phyloP scores from a whole-genome alignment of 208 protist genomes.

The Leishmania aethiopica region DNA sequence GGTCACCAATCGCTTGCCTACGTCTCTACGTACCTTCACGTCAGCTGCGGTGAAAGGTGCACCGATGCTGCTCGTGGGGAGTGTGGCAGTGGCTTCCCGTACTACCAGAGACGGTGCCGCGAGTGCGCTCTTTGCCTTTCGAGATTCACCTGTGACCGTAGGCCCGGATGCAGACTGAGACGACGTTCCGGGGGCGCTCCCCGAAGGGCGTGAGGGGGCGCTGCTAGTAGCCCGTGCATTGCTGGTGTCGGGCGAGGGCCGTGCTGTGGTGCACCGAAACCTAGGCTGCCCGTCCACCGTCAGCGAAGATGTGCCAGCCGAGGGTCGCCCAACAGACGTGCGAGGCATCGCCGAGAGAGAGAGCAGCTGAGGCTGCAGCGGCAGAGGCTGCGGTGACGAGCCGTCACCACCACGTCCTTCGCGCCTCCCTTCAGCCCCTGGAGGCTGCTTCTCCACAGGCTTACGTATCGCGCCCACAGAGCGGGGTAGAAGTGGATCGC shows the following conservation, averaged over 20 bases:
- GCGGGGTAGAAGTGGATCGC: not conserved
- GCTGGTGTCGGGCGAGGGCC: not conserved
- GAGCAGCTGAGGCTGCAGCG: not conserved
- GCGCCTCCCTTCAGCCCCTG: not conserved
- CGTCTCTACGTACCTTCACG: not conserved
- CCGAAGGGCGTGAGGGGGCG: not conserved
- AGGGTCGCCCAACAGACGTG: not conserved
- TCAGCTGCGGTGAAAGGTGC: not conserved
- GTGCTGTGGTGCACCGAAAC: conserved; percentile 16
- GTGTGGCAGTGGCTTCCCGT: not conserved
- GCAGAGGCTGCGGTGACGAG: not conserved
- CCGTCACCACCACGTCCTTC: not conserved
- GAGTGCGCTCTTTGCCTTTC: not conserved
- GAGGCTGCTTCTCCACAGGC: conserved; percentile 3
- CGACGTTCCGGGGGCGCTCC: not conserved
- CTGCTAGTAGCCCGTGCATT: not conserved
- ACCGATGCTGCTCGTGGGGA: not conserved
- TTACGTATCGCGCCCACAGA: not conserved
- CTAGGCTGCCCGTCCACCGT: conserved; percentile 7
- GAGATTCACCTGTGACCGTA: not conserved
- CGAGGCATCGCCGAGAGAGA: not conserved
- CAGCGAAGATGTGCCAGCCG: not conserved
- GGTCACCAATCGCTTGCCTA: not conserved
- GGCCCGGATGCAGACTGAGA: not conserved
- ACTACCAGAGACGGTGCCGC: not conserved